phyloP scores from a whole-genome alignment of 2,329 filamentous ascomycete genomes.

The Cercospora sp. region DNA sequence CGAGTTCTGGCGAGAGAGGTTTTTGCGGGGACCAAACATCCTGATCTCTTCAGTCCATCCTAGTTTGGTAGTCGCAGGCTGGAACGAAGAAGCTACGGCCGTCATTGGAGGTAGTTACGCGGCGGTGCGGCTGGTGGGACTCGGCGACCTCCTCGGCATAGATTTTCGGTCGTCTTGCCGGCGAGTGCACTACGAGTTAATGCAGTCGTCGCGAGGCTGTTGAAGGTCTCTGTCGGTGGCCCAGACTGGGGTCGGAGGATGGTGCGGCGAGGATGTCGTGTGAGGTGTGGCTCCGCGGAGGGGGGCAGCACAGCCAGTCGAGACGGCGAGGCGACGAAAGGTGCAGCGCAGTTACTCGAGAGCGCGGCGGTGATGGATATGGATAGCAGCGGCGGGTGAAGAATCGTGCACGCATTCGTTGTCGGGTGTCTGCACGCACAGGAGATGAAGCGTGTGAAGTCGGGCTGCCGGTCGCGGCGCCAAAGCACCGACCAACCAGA shows the following conservation, averaged over 20 bases:
- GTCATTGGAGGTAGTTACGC: conserved; percentile 52
- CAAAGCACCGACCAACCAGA: conserved; percentile 15
- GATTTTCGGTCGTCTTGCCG: background rate
- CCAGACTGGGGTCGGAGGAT: conserved; percentile 5
- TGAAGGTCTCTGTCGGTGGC: conserved; percentile 17
- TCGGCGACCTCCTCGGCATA: conserved; percentile 9
- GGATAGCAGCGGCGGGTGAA: conserved; percentile 1
- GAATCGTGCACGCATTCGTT: background rate
- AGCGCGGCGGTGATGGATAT: conserved; percentile 1
- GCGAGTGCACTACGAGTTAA: background rate
- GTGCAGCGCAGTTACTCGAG: background rate
- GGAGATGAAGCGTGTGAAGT: conserved; percentile 8
- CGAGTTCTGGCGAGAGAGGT: conserved; percentile 81
- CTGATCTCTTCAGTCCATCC: conserved; percentile 78
- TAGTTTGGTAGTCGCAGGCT: conserved; percentile 51
- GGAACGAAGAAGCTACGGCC: conserved; percentile 65
- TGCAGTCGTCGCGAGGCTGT: conserved; percentile 1
- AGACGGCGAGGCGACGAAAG: background rate
- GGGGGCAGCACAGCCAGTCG: background rate
- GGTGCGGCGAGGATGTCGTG: conserved; percentile 5
- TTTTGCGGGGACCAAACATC: conserved; percentile 78
- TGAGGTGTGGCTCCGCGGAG: background rate
- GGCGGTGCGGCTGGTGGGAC: background rate
- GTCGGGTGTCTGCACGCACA: conserved; percentile 7
- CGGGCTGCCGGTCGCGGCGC: conserved; percentile 12